These are phyloP conservation scores for Xenosphaeropsis pyriputrescens DNA, from an alignment of 2,329 filamentous ascomycete genomes.

Conservation along the genomic window DNA sequence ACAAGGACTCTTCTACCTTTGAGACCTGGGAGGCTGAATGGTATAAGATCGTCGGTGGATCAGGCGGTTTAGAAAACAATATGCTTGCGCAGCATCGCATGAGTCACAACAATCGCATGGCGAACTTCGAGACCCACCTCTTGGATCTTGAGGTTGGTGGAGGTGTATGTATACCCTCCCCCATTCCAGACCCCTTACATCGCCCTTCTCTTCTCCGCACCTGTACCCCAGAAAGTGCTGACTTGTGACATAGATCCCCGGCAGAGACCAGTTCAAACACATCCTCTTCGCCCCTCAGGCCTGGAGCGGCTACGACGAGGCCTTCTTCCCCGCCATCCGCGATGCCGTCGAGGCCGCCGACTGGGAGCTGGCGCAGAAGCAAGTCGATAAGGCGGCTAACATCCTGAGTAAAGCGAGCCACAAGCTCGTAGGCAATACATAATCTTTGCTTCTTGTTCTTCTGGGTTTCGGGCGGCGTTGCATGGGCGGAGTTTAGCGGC, in stretches of 20 bases:
- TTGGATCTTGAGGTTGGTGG: slow-evolving; percentile 59
- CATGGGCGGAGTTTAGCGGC: too few species aligned
- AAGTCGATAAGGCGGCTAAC: slow-evolving; percentile 56
- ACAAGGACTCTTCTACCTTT: slow-evolving; percentile 47
- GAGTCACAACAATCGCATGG: slow-evolving; percentile 67
- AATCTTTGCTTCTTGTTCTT: background rate
- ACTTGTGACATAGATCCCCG: slow-evolving; percentile 45
- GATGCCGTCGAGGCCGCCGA: slow-evolving; percentile 62
- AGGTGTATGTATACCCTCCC: slow-evolving; percentile 47
- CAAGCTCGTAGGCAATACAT: slow-evolving; percentile 12
- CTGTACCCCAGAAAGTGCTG: background rate
- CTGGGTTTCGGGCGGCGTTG: too few species aligned
- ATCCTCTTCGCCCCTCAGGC: slow-evolving; percentile 73
- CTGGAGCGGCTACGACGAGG: slow-evolving; percentile 55
- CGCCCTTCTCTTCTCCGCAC: background rate
- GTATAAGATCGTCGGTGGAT: slow-evolving; percentile 55
- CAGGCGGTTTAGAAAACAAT: slow-evolving; percentile 63
- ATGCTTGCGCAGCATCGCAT: slow-evolving; percentile 52
- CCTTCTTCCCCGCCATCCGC: slow-evolving; percentile 70
- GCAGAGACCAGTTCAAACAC: slow-evolving; percentile 88
- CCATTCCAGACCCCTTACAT: too few species aligned
- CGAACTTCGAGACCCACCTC: slow-evolving; percentile 67
- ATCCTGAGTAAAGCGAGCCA: slow-evolving; percentile 46
- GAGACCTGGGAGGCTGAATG: slow-evolving; percentile 64
- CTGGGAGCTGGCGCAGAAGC: slow-evolving; percentile 51